Evolutionary conservation across 768 basidiomycete species (phyloP), one percentile per base, ranked within the genome.

Genomic region (Tylopilus vinaceipallidus): DNA sequence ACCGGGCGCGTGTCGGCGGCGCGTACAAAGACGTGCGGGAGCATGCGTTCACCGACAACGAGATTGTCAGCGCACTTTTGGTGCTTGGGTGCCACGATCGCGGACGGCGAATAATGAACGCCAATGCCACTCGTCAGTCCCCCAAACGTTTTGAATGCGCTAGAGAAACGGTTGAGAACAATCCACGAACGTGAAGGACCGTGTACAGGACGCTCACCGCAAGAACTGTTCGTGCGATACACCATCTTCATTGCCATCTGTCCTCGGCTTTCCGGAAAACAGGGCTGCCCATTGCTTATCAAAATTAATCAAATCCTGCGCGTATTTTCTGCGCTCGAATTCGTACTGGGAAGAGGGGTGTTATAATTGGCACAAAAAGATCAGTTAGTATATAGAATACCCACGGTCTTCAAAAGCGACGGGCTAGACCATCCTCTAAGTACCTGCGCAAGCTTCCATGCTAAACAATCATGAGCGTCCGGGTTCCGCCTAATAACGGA

Each of bases 281-380:
- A 51, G 23, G 4, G 73, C 71, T 4, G 83, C 72, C 55, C 80
- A 83, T 54, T 82, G 64, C 55, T 78, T 79, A 66, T 88, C 86
- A 55, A 84, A 86, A 42, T 75, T 56, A 52, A 88, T 88, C 47
- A 89, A 73, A 50, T 86, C 83, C 63, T 82, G 75, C 0, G 86
- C 86, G 50, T 77, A 84, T 53, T 77, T 78, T 42, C 79, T 73
- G 22, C 88, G 73, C 59, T 90, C 88, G 20, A 68, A 52, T 61
- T 87, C 82, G 56, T 87, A 87, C 84, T 86, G 40, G 20, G 26
- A 16, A 16, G 20, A 30, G 17, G 37, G 3, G 12, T 22, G n/a
- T n/a, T 29, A 17, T 47, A 16, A 8, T 34, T 47, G 20, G 4
- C 19, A 43, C 32, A n/a, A 17, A 42, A 34, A 13, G 11, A 24